These are phyloP conservation scores for Nephelium lappaceum DNA, from an alignment of 345 rosid species.

Conservation along the genomic window DNA sequence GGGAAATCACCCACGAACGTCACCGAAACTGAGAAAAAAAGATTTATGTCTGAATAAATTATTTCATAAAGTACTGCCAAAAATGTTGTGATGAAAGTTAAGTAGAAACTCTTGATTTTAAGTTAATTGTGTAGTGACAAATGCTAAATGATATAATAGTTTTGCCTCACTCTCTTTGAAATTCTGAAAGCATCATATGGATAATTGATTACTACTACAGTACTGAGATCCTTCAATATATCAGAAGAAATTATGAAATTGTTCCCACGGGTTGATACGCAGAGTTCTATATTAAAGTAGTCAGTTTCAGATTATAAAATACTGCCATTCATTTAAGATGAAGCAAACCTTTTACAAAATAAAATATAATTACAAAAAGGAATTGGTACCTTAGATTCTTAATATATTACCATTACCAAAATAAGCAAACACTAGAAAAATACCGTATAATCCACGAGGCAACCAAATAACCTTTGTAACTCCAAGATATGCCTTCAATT, in stretches of 20 bases:
- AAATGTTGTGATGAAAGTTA: neutral
- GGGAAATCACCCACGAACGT: neutral
- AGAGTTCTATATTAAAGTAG: neutral
- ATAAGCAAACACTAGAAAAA: neutral
- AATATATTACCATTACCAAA: neutral
- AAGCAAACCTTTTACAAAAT: neutral
- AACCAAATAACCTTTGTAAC: slow-evolving; percentile 77
- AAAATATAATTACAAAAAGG: no score
- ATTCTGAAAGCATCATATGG: neutral
- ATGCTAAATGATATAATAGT: neutral
- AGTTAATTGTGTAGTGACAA: neutral
- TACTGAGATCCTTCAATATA: neutral
- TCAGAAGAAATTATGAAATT: slow-evolving; percentile 1
- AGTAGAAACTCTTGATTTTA: neutral
- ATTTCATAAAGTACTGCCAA: neutral
- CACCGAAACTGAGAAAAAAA: neutral
- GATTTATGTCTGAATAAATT: neutral
- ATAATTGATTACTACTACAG: slow-evolving; percentile 10
- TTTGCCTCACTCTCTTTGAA: neutral
- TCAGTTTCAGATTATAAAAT: neutral
- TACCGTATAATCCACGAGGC: slow-evolving; percentile 85
- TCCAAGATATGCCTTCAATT: slow-evolving; percentile 76
- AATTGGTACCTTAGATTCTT: no score
- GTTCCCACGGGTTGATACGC: no score
- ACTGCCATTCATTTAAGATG: no score